A percentile compares a stretch with the other conserved stretches of the same genome.
Evolutionary conservation across 1,284 basidiomycete genomes (phyloP).

Genomic region (Microbotryum silenes-acaulis): DNA sequence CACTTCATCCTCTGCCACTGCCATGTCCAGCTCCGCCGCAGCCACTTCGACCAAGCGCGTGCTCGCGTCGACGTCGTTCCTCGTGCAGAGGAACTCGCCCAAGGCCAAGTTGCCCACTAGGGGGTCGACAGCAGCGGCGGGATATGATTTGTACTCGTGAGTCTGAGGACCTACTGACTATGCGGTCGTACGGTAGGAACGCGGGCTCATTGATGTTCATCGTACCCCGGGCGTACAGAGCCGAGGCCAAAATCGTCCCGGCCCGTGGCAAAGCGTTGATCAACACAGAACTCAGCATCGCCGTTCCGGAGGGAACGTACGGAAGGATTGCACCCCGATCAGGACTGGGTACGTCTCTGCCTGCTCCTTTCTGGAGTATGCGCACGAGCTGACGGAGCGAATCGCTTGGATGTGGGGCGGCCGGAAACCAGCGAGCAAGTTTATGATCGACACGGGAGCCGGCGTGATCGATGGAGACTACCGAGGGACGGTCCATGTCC

Average conservation of each 20-base stretch:
- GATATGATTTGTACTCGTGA: conserved; percentile 88
- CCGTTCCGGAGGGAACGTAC: conserved; percentile 86
- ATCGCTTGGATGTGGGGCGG: no score
- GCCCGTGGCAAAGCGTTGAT: conserved; percentile 81
- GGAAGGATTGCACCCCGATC: conserved; percentile 91
- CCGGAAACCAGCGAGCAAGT: conserved; percentile 66
- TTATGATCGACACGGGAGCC: conserved; percentile 93
- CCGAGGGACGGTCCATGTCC: conserved; percentile 81
- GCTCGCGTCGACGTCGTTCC: conserved; percentile 44
- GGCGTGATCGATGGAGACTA: conserved; percentile 97
- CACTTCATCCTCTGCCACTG: no score
- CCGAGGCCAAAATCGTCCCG: conserved; percentile 67
- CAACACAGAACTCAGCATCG: conserved; percentile 83
- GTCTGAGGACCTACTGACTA: conserved; percentile 26
- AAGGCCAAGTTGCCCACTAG: conserved; percentile 79
- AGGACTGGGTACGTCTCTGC: conserved; percentile 64
- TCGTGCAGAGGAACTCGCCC: conserved; percentile 75
- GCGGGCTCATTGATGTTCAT: no score
- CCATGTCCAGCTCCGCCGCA: no score
- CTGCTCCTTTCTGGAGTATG: neutral
- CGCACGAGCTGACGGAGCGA: neutral
- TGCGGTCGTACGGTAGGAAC: no score
- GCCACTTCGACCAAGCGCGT: no score
- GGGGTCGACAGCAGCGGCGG: conserved; percentile 77
- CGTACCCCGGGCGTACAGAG: conserved; percentile 43